Conservation (phyloP, 2,329 filamentous ascomycete species). For the Diaporthe humulicola region DNA sequence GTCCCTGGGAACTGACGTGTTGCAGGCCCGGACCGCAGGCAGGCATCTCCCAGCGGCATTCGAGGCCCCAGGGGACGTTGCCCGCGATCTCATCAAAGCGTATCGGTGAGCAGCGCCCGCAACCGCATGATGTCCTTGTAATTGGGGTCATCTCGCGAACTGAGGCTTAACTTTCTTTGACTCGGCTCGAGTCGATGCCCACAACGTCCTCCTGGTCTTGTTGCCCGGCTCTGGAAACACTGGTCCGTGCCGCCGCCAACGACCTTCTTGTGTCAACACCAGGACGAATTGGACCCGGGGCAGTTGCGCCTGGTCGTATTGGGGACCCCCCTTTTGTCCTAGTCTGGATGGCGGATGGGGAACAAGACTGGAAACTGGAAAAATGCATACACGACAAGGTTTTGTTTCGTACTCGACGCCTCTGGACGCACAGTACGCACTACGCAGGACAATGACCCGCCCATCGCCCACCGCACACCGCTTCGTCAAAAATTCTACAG, state of each 20-base stretch:
- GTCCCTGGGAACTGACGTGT: conserved; percentile 16
- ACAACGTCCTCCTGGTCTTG: background rate
- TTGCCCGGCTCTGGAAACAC: background rate
- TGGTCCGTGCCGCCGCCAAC: background rate
- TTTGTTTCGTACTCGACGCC: background rate
- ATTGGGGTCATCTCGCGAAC: conserved; percentile 27
- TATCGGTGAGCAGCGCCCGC: conserved; percentile 16
- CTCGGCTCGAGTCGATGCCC: conserved; percentile 2
- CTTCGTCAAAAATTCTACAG: conserved; percentile 2
- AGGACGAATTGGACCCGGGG: background rate
- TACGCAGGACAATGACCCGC: conserved; percentile 5
- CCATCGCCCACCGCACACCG: conserved; percentile 18
- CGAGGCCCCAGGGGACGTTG: background rate
- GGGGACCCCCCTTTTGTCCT: background rate
- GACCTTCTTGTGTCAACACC: background rate
- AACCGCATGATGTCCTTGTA: conserved; percentile 25
- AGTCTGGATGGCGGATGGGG: background rate
- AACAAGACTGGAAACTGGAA: background rate
- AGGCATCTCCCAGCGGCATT: conserved; percentile 27
- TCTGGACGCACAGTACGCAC: conserved; percentile 20
- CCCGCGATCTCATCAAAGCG: conserved; percentile 28
- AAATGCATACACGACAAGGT: conserved; percentile 2
- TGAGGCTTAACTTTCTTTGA: conserved; percentile 30
- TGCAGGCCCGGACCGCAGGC: conserved; percentile 12
- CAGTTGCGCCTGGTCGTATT: background rate